These are phyloP conservation scores for Pseudodiploospora longispora DNA, from an alignment of 2,329 filamentous ascomycete genomes.

Conservation along the genomic window DNA sequence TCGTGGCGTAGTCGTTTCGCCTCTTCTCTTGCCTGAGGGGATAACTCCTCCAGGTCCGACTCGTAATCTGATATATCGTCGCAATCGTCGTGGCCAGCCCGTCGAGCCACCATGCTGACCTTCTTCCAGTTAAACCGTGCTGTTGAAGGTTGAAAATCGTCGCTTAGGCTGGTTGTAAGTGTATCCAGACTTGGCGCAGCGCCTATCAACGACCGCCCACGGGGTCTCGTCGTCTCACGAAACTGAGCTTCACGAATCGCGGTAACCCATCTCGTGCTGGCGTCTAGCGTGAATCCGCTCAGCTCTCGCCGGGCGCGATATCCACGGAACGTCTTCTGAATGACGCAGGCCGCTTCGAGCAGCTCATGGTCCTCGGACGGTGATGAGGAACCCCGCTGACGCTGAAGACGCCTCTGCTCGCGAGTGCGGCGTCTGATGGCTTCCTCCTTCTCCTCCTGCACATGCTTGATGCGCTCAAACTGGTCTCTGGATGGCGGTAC, in stretches of 20 bases:
- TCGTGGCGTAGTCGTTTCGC: slow-evolving; percentile 34
- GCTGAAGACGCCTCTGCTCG: slow-evolving; percentile 25
- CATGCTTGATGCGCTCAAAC: slow-evolving; percentile 39
- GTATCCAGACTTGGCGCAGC: slow-evolving; percentile 6
- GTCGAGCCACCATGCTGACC: slow-evolving; percentile 58
- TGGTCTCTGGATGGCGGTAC: slow-evolving; percentile 37
- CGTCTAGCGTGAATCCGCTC: slow-evolving; percentile 58
- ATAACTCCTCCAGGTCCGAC: slow-evolving; percentile 20
- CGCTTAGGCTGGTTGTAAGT: slow-evolving; percentile 9
- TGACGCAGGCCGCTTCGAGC: slow-evolving; percentile 44
- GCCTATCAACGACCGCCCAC: slow-evolving; percentile 18
- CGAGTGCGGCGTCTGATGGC: slow-evolving; percentile 34
- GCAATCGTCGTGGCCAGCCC: slow-evolving; percentile 61
- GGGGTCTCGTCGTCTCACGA: slow-evolving; percentile 41
- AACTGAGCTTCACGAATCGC: slow-evolving; percentile 52
- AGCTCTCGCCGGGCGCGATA: slow-evolving; percentile 67
- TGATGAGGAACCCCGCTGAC: slow-evolving; percentile 15
- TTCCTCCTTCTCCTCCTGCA: slow-evolving; percentile 40
- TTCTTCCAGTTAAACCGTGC: slow-evolving; percentile 71
- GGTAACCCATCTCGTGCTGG: slow-evolving; percentile 64
- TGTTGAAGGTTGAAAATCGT: slow-evolving; percentile 16
- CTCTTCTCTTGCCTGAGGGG: slow-evolving; percentile 31
- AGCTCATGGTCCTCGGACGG: slow-evolving; percentile 13
- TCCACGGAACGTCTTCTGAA: slow-evolving; percentile 69
- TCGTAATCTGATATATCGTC: slow-evolving; percentile 36